These are phyloP conservation scores for Aspergillus hancockii DNA, from an alignment of 495 filamentous ascomycete genomes.

Conservation along the genomic window DNA sequence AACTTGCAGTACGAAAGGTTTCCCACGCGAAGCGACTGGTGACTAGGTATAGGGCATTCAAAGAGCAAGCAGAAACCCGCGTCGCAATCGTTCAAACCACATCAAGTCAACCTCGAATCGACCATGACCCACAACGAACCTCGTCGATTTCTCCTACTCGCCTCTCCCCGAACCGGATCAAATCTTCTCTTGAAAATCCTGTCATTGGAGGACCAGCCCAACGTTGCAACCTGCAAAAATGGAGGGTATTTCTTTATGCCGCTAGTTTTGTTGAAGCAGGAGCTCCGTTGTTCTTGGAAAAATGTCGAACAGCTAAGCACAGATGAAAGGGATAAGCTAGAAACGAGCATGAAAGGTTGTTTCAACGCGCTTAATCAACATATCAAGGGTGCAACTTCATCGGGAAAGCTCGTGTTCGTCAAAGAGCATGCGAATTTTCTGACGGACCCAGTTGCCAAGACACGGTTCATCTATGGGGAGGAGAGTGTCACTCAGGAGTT, in stretches of 20 bases:
- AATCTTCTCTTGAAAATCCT: constrained; percentile 5
- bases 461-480: background rate
- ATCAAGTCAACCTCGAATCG: too few species aligned
- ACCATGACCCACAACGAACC: background rate
- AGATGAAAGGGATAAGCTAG: background rate
- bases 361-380: background rate
- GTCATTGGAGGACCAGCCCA: background rate
- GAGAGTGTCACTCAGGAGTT: background rate
- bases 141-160: background rate
- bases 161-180: constrained; percentile 3
- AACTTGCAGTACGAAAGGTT: too few species aligned
- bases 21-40: too few species aligned
- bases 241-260: background rate
- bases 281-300: background rate
- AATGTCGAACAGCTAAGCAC: background rate
- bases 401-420: constrained; percentile 1
- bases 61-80: too few species aligned
- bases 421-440: constrained; percentile 3
- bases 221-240: background rate
- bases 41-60: too few species aligned
- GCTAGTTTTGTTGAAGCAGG: background rate
- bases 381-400: background rate
- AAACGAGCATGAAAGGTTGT: background rate
- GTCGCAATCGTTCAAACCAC: too few species aligned
- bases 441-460: constrained; percentile 3